phyloP scores from a whole-genome alignment of 352 stramenopile species.

The Phytophthora meadii region DNA sequence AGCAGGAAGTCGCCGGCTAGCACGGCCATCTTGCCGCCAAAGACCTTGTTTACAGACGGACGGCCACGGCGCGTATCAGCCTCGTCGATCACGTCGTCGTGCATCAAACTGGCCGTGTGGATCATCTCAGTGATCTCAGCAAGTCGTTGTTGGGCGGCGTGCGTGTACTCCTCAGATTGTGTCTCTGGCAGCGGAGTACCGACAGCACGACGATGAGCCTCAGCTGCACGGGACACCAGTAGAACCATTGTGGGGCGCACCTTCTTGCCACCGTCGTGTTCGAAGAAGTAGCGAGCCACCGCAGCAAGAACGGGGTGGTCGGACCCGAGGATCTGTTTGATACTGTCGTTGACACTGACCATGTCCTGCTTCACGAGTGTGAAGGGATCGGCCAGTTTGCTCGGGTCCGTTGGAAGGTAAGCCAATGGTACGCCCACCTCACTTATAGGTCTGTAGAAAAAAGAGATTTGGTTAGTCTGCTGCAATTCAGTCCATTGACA shows the following conservation, averaged over 20 bases:
- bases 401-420: conserved; percentile 63
- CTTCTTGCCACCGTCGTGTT: conserved; percentile 97
- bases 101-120: conserved; percentile 98
- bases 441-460: conserved; percentile 27
- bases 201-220: conserved; percentile 71
- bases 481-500: neutral
- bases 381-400: conserved; percentile 91
- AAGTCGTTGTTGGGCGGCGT: conserved; percentile 75
- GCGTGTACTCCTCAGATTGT: conserved; percentile 81
- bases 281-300: conserved; percentile 97
- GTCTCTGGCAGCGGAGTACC: conserved; percentile 47
- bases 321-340: conserved; percentile 96
- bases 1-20: conserved; percentile 98
- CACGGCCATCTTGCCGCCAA: conserved; percentile 99
- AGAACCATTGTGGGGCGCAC: conserved; percentile 98
- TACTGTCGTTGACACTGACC: conserved; percentile 92
- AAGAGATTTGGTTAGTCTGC: conserved; percentile 7
- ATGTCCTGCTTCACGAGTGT: conserved; percentile 92
- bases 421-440: conserved; percentile 42
- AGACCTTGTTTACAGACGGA: conserved; percentile 96
- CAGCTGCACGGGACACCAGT: conserved; percentile 93
- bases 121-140: conserved; percentile 97
- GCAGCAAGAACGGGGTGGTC: conserved; percentile 97
- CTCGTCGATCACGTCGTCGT: conserved; percentile 99
- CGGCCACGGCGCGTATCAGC: conserved; percentile 95